Evolutionary conservation across 768 basidiomycete species (phyloP).

Genomic region (Pulveroboletus sp.): DNA sequence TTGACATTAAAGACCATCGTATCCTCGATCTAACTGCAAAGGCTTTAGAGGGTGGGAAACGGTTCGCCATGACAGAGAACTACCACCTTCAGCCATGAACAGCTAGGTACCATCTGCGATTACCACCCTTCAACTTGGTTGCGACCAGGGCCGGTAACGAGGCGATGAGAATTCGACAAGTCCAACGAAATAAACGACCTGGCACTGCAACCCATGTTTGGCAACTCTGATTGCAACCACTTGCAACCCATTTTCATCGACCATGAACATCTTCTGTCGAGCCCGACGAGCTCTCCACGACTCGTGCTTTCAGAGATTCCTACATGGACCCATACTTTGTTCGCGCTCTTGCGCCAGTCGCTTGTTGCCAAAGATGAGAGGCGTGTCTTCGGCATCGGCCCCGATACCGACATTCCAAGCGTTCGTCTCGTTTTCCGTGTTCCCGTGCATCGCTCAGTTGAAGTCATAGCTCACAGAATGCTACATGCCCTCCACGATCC

Average conservation of each 20-base stretch:
- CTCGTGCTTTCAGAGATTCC: conserved; percentile 16
- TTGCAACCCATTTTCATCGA: not conserved
- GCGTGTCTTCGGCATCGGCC: conserved; percentile 13
- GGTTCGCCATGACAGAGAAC: too few relatives aligned
- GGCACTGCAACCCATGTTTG: conserved; percentile 13
- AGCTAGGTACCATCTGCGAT: too few relatives aligned
- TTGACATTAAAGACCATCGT: too few relatives aligned
- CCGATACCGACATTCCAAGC: conserved; percentile 7
- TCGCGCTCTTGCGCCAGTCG: conserved; percentile 2
- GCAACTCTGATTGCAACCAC: conserved; percentile 9
- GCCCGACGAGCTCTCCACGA: conserved; percentile 22
- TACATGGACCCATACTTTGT: not conserved
- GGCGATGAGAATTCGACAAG: too few relatives aligned
- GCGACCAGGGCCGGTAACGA: too few relatives aligned
- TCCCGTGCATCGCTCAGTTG: conserved; percentile 22
- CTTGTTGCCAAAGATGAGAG: conserved; percentile 3
- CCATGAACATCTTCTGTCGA: conserved; percentile 21
- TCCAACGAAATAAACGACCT: not conserved
- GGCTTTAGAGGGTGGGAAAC: too few relatives aligned
- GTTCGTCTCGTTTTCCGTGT: conserved; percentile 17
- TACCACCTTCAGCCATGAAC: too few relatives aligned
- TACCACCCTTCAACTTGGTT: too few relatives aligned
- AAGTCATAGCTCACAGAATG: conserved; percentile 23
- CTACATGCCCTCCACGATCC: conserved; percentile 47
- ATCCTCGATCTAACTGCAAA: too few relatives aligned